Evolutionary conservation across 306 rosid genomes (phyloP), one percentile per base, ranked within the genome.

Genomic region (Cercis canadensis): DNA sequence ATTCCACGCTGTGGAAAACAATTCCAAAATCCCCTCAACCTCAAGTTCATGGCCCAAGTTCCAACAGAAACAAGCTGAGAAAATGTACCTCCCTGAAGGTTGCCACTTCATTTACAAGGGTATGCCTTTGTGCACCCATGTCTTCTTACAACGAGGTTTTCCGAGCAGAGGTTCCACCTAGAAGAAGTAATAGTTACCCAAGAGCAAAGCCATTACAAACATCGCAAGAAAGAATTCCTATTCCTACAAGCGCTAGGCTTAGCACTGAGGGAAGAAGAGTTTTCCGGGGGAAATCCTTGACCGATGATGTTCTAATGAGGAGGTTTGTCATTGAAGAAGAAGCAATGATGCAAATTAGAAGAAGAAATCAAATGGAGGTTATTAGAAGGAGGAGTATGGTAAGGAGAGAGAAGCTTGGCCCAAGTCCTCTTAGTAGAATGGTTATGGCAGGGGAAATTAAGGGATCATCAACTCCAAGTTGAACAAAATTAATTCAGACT

Each of bases 311-410:
- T 57, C 82, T 90, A 47, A 94, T 94, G 98, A 86, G 96, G 29
- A 79, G 97, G 49, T 94, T 94, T 81, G 96, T 94, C 4, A 80
- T 89, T 43, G 96, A 85, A 84, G 98, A 94, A 80, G 97, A 90
- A 66, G 98, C 98, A 16, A 94, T 87, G 98, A 87, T 87, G 96
- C 96, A 93, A n/a, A 75, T 90, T 65, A 85, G 92, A 18, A 88
- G 92, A 77, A 87, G 90, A 69, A 94, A 90, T 66, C 89, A 94
- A 76, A 89, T 94, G 96, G 98, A 90, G 64, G 88, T 89, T 16
- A 84, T 90, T 47, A 79, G 95, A 70, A 90, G 52, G 50, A 86
- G 93, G 79, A 90, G 67, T 78, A 14, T 82, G 63, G 57, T 76
- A 77, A 81, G 90, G 62, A 90, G 97, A 80, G 89, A 81, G 72